Base-by-base conservation (phyloP, 2,329 filamentous ascomycete species). In the Fusarium coicis region DNA sequence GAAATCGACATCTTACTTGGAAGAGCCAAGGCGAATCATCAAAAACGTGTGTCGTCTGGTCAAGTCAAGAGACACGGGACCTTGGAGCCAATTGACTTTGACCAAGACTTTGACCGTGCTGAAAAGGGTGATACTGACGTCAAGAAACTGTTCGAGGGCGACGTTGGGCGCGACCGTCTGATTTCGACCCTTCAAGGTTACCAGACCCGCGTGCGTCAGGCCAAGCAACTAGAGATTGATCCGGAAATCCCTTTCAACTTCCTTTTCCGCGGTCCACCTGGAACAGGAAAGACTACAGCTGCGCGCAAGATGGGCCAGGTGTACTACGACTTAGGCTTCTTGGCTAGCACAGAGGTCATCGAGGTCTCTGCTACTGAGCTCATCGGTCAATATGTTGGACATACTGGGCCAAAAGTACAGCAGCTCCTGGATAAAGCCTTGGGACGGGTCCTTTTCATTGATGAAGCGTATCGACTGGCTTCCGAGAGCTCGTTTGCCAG, bases 271-370 rank as follows among this genome's bases (percentile, higher is more conserved):
- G 92, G 92, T 0, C 82, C 83, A 0, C 90, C 90, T 19, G 91
- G 90, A 0, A 94, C 92, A 0, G 93, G 93, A 0, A 95, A 95
- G 76, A 94, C 92, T 0, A 91, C 90, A 0, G 93, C 85, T 0
- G 93, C 93, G 0, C 83, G 87, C n/a, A 92, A 91, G 68, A 93
- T 95, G 86, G 93, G 93, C 7, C 88, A 93, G 69, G 84, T 95
- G 0, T 95, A 89, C 76, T 95, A 93, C 76, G 90, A 95, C 73
- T 89, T 94, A 85, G 92, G 92, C 0, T 88, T 95, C 39, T 81
- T 95, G 1, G 81, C 88, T 0, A 84, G 84, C 0, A 86, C 85
- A 0, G 87, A 91, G 32, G 90, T 94, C 0, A 78, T 90, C 0
- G 91, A 94, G 60, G 88, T 86, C 50, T 94, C 93, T 0, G 90